These are phyloP conservation scores for Exophiala sideris DNA, from an alignment of 2,329 filamentous ascomycete genomes.

Conservation along the genomic window DNA sequence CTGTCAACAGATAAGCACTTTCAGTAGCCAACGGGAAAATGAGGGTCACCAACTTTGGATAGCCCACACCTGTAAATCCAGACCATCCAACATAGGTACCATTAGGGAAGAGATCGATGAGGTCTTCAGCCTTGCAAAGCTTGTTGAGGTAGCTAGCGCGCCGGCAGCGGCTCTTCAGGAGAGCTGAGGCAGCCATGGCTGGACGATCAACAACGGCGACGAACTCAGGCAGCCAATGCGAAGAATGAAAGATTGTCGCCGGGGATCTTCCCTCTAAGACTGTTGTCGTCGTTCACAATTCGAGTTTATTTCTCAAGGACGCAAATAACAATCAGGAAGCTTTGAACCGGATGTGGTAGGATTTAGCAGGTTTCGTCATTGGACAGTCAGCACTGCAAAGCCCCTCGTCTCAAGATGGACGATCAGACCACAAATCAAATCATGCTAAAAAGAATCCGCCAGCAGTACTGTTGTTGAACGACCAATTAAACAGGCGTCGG, in stretches of 20 bases:
- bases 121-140: conserved; percentile 72
- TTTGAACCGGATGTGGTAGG: background rate
- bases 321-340: background rate
- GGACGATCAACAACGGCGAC: background rate
- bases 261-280: background rate
- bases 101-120: conserved; percentile 78
- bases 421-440: background rate
- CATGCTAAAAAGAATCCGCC: background rate
- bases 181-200: conserved; percentile 61
- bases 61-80: conserved; percentile 85
- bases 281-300: no score
- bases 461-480: background rate
- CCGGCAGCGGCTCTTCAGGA: conserved; percentile 71
- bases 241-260: background rate
- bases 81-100: conserved; percentile 87
- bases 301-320: background rate
- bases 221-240: background rate
- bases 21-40: background rate
- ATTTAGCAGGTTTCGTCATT: background rate
- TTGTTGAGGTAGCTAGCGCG: conserved; percentile 77
- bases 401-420: background rate
- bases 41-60: conserved; percentile 68
- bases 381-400: background rate
- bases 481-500: background rate
- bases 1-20: conserved; percentile 41